Conservation (phyloP, 2,329 filamentous ascomycete genomes). For the Corniculantispora saksenae region DNA sequence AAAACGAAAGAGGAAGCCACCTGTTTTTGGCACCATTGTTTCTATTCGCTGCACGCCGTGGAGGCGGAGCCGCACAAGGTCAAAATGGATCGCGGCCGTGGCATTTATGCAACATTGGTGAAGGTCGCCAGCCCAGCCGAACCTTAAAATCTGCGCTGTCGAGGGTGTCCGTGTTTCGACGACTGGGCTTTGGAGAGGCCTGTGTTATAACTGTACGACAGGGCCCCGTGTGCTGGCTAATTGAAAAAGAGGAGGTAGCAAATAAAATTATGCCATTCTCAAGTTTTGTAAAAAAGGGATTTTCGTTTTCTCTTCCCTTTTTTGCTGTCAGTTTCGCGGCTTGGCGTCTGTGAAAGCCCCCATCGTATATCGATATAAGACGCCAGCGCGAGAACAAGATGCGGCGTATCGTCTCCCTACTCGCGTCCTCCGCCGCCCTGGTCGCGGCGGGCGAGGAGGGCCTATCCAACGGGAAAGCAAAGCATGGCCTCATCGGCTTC, state of each 20-base stretch:
- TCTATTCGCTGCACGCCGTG: not conserved
- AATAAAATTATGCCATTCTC: not conserved
- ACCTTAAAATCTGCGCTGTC: not conserved
- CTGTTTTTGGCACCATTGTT: constrained; percentile 1
- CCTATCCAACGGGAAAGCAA: not conserved
- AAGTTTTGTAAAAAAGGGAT: not conserved
- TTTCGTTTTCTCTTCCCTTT: not conserved
- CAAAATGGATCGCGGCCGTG: not conserved
- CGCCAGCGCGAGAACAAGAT: not conserved
- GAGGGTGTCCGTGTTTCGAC: not conserved
- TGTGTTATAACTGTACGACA: constrained; percentile 2
- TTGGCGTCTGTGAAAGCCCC: not conserved
- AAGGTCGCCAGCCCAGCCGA: not conserved
- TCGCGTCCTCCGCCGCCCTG: not conserved
- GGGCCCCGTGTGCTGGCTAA: not conserved
- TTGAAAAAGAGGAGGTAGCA: not conserved
- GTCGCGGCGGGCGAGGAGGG: not conserved
- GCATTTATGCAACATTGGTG: constrained; percentile 6
- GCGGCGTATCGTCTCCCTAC: not conserved
- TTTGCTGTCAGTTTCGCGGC: not conserved
- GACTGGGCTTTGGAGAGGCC: not conserved
- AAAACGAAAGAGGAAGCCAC: not conserved
- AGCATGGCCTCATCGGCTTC: constrained; percentile 28
- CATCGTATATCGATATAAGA: not conserved
- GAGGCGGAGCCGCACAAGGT: not conserved